Conservation (phyloP, 495 filamentous ascomycete species). For the Penicillium silybi region DNA sequence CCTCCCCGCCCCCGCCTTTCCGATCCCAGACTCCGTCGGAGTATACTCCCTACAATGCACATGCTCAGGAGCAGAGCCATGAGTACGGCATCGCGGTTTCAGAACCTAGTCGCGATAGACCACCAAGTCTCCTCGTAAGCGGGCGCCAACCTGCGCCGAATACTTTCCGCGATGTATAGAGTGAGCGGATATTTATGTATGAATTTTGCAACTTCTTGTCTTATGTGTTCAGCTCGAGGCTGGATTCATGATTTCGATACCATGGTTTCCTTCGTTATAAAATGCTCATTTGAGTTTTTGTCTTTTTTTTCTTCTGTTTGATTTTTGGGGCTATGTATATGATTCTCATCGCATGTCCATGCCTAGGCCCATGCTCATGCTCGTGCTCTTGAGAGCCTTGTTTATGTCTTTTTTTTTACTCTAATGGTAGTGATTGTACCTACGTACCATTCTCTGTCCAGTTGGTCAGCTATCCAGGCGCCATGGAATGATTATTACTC, state of each 20-base stretch:
- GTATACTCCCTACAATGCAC: background rate
- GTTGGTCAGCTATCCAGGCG: too few relatives aligned
- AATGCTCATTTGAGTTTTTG: background rate
- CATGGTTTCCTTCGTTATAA: background rate
- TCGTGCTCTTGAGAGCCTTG: too few relatives aligned
- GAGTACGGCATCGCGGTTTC: background rate
- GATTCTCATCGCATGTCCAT: too few relatives aligned
- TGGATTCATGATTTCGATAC: conserved; percentile 13
- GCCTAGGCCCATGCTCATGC: too few relatives aligned
- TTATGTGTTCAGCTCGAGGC: background rate
- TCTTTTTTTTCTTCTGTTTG: background rate
- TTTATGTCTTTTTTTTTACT: background rate
- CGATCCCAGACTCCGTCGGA: conserved; percentile 22
- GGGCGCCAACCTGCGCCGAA: conserved; percentile 37
- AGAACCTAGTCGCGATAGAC: conserved; percentile 22
- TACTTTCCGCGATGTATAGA: conserved; percentile 29
- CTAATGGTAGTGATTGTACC: too few relatives aligned
- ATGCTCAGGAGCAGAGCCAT: background rate
- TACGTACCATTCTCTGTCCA: too few relatives aligned
- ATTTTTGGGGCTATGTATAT: background rate
- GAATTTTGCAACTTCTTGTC: background rate
- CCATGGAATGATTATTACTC: too few relatives aligned
- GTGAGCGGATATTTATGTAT: conserved; percentile 9
- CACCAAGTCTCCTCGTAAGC: conserved; percentile 43
- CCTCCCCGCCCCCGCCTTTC: conserved; percentile 36